phyloP scores from a whole-genome alignment of 345 rosid genomes.

The Garcia nutans region DNA sequence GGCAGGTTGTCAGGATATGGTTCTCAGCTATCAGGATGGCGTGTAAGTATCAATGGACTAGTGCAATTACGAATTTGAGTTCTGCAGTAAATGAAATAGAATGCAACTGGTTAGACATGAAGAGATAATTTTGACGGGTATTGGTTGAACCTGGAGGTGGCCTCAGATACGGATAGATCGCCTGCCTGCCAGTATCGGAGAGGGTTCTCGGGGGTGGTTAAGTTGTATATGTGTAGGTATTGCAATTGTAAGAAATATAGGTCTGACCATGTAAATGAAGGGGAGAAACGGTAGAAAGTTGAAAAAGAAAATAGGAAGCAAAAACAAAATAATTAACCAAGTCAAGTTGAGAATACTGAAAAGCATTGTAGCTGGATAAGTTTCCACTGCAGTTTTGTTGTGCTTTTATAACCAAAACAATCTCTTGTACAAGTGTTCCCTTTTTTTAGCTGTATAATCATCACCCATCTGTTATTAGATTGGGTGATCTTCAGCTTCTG shows the following conservation, averaged over 20 bases:
- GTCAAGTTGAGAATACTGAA: conserved; percentile 9
- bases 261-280: conserved; percentile 24
- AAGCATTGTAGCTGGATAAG: conserved; percentile 20
- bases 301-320: conserved; percentile 10
- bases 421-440: background rate
- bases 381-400: conserved; percentile 27
- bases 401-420: conserved; percentile 1
- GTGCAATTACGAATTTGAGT: conserved; percentile 10
- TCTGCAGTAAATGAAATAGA: background rate
- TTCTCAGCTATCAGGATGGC: conserved; percentile 30
- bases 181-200: background rate
- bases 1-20: conserved; percentile 19
- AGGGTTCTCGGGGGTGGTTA: conserved; percentile 12
- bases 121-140: background rate
- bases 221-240: conserved; percentile 32
- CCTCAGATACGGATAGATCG: background rate
- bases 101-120: background rate
- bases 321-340: background rate
- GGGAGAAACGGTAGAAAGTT: background rate
- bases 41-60: conserved; percentile 16
- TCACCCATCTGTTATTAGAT: background rate
- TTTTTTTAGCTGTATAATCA: conserved; percentile 11
- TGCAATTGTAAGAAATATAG: conserved; percentile 17
- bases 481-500: background rate
- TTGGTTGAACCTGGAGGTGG: background rate